A percentile compares a stretch with the other conserved stretches of the same genome.
These are phyloP conservation scores for Penicillium sp. DNA, from an alignment of 2,329 filamentous ascomycete genomes.

Conservation along the genomic window DNA sequence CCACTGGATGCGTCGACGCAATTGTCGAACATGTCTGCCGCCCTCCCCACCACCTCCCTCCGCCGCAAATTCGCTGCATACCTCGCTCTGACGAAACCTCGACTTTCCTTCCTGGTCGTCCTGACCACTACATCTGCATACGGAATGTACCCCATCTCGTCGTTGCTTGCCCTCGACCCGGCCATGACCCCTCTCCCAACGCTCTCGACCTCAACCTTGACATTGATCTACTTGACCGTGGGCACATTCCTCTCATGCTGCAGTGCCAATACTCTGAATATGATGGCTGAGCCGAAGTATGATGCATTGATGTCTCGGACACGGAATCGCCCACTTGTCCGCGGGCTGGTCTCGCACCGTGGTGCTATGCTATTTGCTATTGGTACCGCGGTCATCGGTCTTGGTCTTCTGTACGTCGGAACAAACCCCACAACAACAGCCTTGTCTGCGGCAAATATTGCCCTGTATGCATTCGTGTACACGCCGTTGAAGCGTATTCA, in stretches of 20 bases:
- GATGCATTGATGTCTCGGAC: constrained; percentile 95
- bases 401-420: constrained; percentile 76
- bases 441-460: constrained; percentile 80
- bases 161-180: constrained; percentile 80
- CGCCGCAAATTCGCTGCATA: constrained; percentile 74
- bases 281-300: constrained; percentile 89
- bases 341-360: constrained; percentile 70
- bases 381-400: constrained; percentile 67
- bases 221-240: constrained; percentile 84
- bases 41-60: constrained; percentile 57
- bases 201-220: constrained; percentile 74
- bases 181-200: constrained; percentile 60
- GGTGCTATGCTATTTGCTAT: constrained; percentile 77
- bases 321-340: constrained; percentile 82
- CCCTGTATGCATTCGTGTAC: constrained; percentile 87
- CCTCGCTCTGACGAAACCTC: constrained; percentile 91
- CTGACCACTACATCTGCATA: constrained; percentile 90
- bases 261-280: constrained; percentile 91
- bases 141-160: constrained; percentile 87
- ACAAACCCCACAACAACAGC: constrained; percentile 92
- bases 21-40: constrained; percentile 57
- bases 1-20: constrained; percentile 63
- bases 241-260: constrained; percentile 89
- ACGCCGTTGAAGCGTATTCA: constrained; percentile 88
- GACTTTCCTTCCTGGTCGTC: constrained; percentile 86